These are phyloP conservation scores for Alternaria triticimaculans DNA, from an alignment of 2,329 filamentous ascomycete species.

Conservation along the genomic window DNA sequence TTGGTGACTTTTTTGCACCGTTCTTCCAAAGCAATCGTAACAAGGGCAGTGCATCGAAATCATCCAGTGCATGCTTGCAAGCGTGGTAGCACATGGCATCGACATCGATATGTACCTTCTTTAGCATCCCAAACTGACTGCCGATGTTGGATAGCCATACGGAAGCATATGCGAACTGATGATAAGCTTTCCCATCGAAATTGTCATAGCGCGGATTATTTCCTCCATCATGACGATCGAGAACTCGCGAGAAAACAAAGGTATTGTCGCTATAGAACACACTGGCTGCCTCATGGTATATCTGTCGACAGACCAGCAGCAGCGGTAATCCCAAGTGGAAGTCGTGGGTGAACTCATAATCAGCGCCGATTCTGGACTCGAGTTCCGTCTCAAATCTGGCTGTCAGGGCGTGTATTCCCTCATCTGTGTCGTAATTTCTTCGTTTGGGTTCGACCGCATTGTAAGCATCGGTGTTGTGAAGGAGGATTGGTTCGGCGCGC, in stretches of 20 bases:
- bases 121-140: neutral
- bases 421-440: neutral
- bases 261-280: constrained; percentile 5
- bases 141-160: neutral
- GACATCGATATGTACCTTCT: neutral
- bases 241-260: neutral
- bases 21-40: neutral
- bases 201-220: neutral
- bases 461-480: constrained; percentile 6
- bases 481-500: constrained; percentile 6
- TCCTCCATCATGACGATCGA: neutral
- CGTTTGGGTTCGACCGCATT: neutral
- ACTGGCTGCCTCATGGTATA: constrained; percentile 7
- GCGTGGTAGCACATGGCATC: neutral
- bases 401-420: neutral
- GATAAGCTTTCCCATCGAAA: neutral
- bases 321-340: neutral
- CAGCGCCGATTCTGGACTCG: neutral
- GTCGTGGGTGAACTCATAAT: neutral
- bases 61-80: neutral
- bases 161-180: neutral
- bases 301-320: constrained; percentile 4
- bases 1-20: neutral
- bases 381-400: neutral
- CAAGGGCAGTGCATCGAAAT: neutral